A percentile compares a stretch with the other conserved stretches of the same genome.
phyloP scores from a whole-genome alignment of 2,329 filamentous ascomycete genomes.

The Fusarium sp. region DNA sequence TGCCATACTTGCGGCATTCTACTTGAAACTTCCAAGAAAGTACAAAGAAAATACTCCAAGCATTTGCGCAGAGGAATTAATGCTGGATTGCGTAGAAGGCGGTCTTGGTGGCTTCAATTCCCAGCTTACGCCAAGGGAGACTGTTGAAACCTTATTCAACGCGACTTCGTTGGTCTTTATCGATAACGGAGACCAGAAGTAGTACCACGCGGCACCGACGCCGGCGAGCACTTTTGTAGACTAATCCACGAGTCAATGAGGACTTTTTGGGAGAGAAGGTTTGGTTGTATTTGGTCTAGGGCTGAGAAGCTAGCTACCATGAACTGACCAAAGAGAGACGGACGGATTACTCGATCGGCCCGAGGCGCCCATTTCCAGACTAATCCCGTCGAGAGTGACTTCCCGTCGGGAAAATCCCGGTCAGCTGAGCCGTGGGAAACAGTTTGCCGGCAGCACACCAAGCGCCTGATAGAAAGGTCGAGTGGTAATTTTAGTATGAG shows the following conservation, averaged over 20 bases:
- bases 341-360: no score
- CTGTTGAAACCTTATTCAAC: background rate
- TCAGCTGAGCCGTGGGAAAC: background rate
- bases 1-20: background rate
- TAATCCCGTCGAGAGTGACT: background rate
- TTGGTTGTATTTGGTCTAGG: background rate
- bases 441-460: background rate
- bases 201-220: background rate
- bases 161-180: background rate
- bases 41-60: background rate
- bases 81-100: background rate
- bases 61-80: background rate
- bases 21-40: fast-evolving
- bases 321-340: background rate
- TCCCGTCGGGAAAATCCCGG: no score
- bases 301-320: background rate
- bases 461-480: fast-evolving
- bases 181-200: background rate
- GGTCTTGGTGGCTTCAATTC: no score
- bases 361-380: background rate
- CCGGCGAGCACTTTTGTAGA: background rate
- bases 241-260: background rate
- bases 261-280: background rate
- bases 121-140: background rate
- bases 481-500: background rate